Evolutionary conservation across 2,329 filamentous ascomycete genomes (phyloP).

Genomic region (Aspergillus sp.): DNA sequence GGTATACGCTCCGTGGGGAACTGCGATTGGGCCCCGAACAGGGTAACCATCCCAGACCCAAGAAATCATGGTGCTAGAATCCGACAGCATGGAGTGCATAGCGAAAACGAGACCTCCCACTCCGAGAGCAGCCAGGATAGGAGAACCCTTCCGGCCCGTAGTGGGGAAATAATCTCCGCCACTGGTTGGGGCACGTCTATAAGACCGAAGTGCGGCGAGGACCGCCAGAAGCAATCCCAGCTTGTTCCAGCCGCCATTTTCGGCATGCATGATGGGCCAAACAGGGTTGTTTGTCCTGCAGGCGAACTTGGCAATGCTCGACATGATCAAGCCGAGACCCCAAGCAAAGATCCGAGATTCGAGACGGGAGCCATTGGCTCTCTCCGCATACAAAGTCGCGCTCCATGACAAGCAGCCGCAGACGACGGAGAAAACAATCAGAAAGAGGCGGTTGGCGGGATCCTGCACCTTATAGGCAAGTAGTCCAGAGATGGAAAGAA

Average conservation of each 20-base stretch:
- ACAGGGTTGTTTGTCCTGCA: conserved; percentile 94
- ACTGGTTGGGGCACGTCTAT: conserved; percentile 59
- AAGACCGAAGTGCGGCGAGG: conserved; percentile 72
- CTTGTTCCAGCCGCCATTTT: conserved; percentile 91
- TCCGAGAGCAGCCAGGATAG: conserved; percentile 70
- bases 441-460: conserved; percentile 73
- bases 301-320: conserved; percentile 86
- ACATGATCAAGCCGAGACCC: conserved; percentile 76
- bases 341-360: conserved; percentile 81
- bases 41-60: conserved; percentile 99
- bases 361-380: conserved; percentile 68
- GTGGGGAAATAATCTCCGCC: conserved; percentile 50
- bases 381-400: conserved; percentile 75
- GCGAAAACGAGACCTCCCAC: conserved; percentile 83
- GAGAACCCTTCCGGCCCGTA: conserved; percentile 62
- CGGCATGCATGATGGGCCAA: conserved; percentile 89
- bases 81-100: conserved; percentile 87
- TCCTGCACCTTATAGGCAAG: conserved; percentile 72
- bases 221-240: conserved; percentile 73
- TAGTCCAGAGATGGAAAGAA: conserved; percentile 75
- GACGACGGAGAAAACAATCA: conserved; percentile 75
- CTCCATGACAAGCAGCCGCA: conserved; percentile 82
- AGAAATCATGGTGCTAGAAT: conserved; percentile 97
- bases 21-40: conserved; percentile 79
- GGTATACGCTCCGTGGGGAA: conserved; percentile 85